These are phyloP conservation scores for Diplodia corticola DNA, from an alignment of 2,329 filamentous ascomycete species.

Conservation along the genomic window DNA sequence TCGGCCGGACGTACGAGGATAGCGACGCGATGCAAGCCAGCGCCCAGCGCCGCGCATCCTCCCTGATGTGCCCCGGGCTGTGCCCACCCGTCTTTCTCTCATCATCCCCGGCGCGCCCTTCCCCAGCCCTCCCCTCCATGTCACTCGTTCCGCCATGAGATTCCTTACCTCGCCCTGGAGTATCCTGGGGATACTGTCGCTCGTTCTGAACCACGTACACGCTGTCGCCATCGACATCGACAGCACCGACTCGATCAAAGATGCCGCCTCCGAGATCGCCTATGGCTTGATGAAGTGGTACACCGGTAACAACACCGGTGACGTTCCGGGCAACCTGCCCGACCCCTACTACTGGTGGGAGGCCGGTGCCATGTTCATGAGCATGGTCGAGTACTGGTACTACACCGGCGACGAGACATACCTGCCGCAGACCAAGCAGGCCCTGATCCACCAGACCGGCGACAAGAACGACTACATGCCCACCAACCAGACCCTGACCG, in stretches of 20 bases:
- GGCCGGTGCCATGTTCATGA: conserved; percentile 28
- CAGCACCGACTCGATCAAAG: conserved; percentile 39
- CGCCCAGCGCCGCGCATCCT: conserved; percentile 5
- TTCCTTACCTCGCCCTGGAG: conserved; percentile 9
- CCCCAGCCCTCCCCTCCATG: conserved; percentile 13
- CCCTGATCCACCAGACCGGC: conserved; percentile 29
- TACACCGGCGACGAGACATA: conserved; percentile 28
- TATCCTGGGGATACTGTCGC: conserved; percentile 24
- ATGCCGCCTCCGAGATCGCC: conserved; percentile 41
- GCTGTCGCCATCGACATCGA: conserved; percentile 23
- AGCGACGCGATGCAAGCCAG: not conserved
- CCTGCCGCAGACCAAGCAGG: conserved; percentile 25
- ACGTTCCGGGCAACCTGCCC: conserved; percentile 54
- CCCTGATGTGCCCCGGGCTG: conserved; percentile 14
- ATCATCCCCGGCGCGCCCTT: conserved; percentile 19
- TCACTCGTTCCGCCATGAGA: conserved; percentile 24
- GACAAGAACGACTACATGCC: conserved; percentile 44
- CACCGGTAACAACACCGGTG: conserved; percentile 57
- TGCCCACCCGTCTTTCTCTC: conserved; percentile 11
- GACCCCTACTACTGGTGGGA: conserved; percentile 32
- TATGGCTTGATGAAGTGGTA: conserved; percentile 59
- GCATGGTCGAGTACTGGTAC: conserved; percentile 27
- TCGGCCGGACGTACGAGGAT: conserved; percentile 14
- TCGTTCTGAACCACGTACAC: conserved; percentile 19
- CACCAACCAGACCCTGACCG: conserved; percentile 33